phyloP scores from a whole-genome alignment of 2,329 filamentous ascomycete genomes.

The Penicillium sp. region DNA sequence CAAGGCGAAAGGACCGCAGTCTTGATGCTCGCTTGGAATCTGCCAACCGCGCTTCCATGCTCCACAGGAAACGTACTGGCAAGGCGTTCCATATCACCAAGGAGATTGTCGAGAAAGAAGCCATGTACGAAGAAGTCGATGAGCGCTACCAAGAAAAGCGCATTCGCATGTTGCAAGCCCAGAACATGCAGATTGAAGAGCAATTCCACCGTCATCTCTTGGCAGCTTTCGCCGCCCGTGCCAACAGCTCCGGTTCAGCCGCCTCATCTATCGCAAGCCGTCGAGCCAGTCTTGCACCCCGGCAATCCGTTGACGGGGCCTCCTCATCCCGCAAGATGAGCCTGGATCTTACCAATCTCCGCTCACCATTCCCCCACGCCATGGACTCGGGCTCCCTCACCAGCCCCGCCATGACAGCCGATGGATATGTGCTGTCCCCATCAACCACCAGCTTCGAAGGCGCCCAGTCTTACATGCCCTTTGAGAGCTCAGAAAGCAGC shows the following conservation, averaged over 20 bases:
- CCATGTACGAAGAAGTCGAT: constrained; percentile 96
- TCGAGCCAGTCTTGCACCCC: constrained; percentile 27
- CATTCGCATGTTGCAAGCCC: constrained; percentile 39
- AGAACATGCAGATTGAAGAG: constrained; percentile 39
- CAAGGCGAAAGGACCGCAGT: constrained; percentile 79
- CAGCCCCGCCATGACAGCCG: constrained; percentile 25
- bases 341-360: constrained; percentile 33
- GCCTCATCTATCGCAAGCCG: constrained; percentile 28
- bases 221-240: constrained; percentile 32
- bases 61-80: constrained; percentile 85
- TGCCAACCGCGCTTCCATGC: constrained; percentile 81
- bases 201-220: constrained; percentile 39
- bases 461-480: constrained; percentile 24
- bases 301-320: constrained; percentile 26
- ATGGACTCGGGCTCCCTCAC: constrained; percentile 23
- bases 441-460: constrained; percentile 17
- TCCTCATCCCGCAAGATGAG: constrained; percentile 34
- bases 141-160: constrained; percentile 60
- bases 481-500: constrained; percentile 17
- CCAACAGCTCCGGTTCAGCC: constrained; percentile 14
- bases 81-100: constrained; percentile 78
- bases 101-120: constrained; percentile 83
- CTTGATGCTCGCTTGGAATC: constrained; percentile 87
- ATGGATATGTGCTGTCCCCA: constrained; percentile 29
- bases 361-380: constrained; percentile 27